These are phyloP conservation scores for Margaritispora aquatica DNA, from an alignment of 495 filamentous ascomycete genomes.

Conservation along the genomic window DNA sequence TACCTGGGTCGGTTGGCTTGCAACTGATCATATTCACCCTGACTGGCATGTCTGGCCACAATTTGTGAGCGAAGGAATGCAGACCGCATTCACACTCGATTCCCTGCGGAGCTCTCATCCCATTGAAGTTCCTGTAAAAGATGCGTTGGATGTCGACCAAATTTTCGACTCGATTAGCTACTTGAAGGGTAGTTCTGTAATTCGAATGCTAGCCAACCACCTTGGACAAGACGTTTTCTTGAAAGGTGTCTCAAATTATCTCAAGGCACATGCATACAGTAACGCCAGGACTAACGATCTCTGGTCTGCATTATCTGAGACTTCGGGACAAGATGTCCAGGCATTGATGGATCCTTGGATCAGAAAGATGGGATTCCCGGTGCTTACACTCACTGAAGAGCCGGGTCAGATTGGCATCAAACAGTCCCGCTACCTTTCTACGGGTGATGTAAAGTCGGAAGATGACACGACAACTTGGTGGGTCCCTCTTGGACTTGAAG, in stretches of 20 bases:
- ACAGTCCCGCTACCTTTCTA: conserved; percentile 82
- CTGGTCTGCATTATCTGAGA: conserved; percentile 84
- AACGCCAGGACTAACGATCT: conserved; percentile 93
- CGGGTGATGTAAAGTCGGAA: conserved; percentile 74
- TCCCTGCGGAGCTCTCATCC: conserved; percentile 85
- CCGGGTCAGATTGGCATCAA: conserved; percentile 72
- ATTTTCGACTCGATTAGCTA: conserved; percentile 97
- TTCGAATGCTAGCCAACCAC: conserved; percentile 87
- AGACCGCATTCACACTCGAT: conserved; percentile 85
- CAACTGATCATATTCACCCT: conserved; percentile 84
- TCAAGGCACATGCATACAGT: conserved; percentile 82
- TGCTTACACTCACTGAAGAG: conserved; percentile 79
- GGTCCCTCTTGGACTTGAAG: conserved; percentile 78
- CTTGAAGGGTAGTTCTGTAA: conserved; percentile 88
- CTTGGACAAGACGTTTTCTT: conserved; percentile 83
- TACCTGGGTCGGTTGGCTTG: conserved; percentile 96
- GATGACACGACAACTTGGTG: conserved; percentile 95
- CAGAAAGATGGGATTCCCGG: conserved; percentile 86
- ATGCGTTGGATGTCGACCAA: conserved; percentile 90
- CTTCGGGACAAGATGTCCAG: conserved; percentile 82
- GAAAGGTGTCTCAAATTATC: conserved; percentile 78
- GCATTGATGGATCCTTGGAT: conserved; percentile 92
- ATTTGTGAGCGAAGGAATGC: conserved; percentile 88
- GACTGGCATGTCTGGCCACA: conserved; percentile 95
- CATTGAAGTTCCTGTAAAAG: conserved; percentile 86